These are phyloP conservation scores for Pisolithus tinctorius DNA, from an alignment of 768 basidiomycete species.

Conservation along the genomic window DNA sequence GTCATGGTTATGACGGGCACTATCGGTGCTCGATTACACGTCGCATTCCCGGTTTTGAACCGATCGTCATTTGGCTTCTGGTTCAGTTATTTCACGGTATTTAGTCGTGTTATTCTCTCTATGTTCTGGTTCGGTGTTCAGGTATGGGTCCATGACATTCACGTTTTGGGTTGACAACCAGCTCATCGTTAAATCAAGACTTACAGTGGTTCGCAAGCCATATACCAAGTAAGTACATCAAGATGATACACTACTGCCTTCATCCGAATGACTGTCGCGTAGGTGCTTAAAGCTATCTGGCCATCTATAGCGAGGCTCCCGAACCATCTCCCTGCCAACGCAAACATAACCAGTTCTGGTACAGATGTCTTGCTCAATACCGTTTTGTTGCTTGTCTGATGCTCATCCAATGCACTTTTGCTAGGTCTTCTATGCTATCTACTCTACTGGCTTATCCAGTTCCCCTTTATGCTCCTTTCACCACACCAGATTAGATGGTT, in stretches of 20 bases:
- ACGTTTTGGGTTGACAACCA: background rate
- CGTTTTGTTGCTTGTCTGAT: background rate
- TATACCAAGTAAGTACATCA: constrained; percentile 45
- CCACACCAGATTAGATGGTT: constrained; percentile 74
- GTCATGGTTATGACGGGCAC: constrained; percentile 78
- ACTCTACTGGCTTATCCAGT: constrained; percentile 70
- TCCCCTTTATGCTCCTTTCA: constrained; percentile 69
- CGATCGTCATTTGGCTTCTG: constrained; percentile 87
- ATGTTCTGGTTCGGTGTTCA: constrained; percentile 85
- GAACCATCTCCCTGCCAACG: constrained; percentile 51
- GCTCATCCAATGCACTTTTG: background rate
- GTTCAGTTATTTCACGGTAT: constrained; percentile 81
- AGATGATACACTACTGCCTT: background rate
- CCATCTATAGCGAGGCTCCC: constrained; percentile 59
- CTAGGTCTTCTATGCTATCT: constrained; percentile 70
- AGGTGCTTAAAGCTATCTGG: constrained; percentile 82
- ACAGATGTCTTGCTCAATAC: background rate
- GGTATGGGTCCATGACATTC: constrained; percentile 24
- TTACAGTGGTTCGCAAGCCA: constrained; percentile 59
- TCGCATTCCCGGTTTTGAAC: constrained; percentile 70
- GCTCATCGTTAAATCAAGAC: constrained; percentile 26
- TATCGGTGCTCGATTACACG: constrained; percentile 70
- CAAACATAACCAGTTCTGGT: constrained; percentile 62
- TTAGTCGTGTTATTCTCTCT: constrained; percentile 68
- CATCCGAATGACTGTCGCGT: background rate